Percentiles rank a stretch among this genome's conserved stretches.
These are phyloP conservation scores for Naganishia friedmannii DNA, from an alignment of 768 basidiomycete species.

Conservation along the genomic window DNA sequence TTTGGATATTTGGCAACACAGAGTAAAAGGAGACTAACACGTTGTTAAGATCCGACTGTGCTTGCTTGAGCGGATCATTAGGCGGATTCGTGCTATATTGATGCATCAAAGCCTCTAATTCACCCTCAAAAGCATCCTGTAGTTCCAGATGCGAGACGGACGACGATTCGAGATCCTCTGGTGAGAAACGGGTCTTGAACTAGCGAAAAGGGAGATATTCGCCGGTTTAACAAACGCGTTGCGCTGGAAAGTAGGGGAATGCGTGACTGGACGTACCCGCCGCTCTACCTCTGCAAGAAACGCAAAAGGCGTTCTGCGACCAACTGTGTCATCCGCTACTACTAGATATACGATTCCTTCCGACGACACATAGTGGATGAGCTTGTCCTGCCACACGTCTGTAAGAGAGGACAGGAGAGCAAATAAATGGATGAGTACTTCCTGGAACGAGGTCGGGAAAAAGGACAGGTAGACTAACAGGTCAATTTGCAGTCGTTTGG, in stretches of 20 bases:
- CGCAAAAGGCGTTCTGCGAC: slow-evolving; percentile 87
- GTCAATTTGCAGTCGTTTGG: slow-evolving; percentile 70
- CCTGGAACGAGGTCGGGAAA: neutral
- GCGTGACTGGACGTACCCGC: slow-evolving; percentile 49
- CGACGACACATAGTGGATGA: slow-evolving; percentile 91
- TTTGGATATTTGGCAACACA: neutral
- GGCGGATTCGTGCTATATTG: slow-evolving; percentile 76
- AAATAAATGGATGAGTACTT: neutral
- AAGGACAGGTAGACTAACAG: slow-evolving; percentile 37
- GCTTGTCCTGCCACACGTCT: slow-evolving; percentile 62
- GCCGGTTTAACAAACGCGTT: neutral
- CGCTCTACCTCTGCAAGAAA: slow-evolving; percentile 80
- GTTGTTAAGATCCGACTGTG: slow-evolving; percentile 67
- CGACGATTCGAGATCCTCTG: slow-evolving; percentile 51
- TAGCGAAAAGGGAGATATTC: slow-evolving; percentile 22
- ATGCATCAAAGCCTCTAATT: slow-evolving; percentile 64
- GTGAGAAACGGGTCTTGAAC: slow-evolving; percentile 50
- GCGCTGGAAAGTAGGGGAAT: neutral
- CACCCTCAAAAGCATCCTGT: slow-evolving; percentile 49
- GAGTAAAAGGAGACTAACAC: slow-evolving; percentile 51
- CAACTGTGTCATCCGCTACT: slow-evolving; percentile 90
- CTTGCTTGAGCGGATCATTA: slow-evolving; percentile 77
- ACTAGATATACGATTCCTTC: slow-evolving; percentile 82
- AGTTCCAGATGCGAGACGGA: slow-evolving; percentile 34
- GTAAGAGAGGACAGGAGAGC: neutral